phyloP scores from a whole-genome alignment of 140 eudicot genomes.

The Senecio squalidus region DNA sequence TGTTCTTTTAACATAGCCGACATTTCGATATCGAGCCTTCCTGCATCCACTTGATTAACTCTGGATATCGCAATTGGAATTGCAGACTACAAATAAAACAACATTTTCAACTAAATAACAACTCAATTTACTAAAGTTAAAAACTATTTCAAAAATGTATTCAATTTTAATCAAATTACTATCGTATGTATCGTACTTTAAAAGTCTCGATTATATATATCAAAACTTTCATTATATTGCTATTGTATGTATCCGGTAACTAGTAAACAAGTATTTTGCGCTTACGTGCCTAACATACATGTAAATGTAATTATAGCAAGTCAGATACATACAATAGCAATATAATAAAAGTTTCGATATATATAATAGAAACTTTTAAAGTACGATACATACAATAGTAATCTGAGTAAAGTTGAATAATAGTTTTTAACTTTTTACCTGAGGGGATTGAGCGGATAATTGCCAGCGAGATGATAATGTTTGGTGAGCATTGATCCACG shows the following conservation, averaged over 20 bases:
- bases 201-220: neutral
- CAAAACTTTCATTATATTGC: neutral
- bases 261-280: no score
- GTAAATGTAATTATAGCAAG: no score
- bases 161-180: no score
- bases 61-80: constrained; percentile 83
- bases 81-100: constrained; percentile 31
- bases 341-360: no score
- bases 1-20: constrained; percentile 98
- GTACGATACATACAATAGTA: no score
- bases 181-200: no score
- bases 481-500: constrained; percentile 55
- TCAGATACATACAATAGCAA: no score
- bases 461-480: constrained; percentile 64
- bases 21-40: constrained; percentile 89
- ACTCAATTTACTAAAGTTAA: neutral
- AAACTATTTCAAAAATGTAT: neutral
- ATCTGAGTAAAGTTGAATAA: no score
- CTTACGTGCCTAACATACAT: no score
- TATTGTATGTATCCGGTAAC: neutral
- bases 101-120: neutral
- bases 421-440: no score
- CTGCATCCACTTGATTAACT: constrained; percentile 98
- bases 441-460: constrained; percentile 36
- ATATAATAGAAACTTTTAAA: no score